Base-by-base conservation (phyloP, 805 yeast genomes). In the Pichia cabralensis region DNA sequence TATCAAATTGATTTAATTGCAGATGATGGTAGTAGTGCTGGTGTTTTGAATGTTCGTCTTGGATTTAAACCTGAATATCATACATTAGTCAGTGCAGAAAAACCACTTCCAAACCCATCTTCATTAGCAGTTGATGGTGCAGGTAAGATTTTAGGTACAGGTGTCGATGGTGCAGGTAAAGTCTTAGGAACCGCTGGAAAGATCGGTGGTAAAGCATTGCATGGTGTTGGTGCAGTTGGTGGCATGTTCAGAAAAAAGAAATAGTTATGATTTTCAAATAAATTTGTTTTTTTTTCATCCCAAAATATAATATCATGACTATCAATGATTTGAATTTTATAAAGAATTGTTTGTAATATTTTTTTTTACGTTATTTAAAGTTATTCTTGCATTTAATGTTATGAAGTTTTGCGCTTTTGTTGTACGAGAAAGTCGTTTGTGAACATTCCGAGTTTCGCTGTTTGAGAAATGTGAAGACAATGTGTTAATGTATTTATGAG, bases 1-100 rank as follows among this genome's bases (percentile, higher is more conserved):
- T 58, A 77, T 28, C 73, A 73, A 3, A 20, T 45, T 21, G 61
- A 80, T 60, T 56, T 47, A 64, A 68, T 31, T 26, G 69, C 67
- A 33, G 69, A 68, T 29, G 62, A 66, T 34, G 70, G 65, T 5
- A 58, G 62, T 13, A 70, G 69, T 22, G 80, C 78, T 11, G 97
- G 97, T 48, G 60, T 65, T 5, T 62, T 80, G 5, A 71, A 69
- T 39, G 55, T 85, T 33, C 65, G 66, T 33, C 62, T 80, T 36
- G 53, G 67, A 3, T 86, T 85, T 62, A 65, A 69, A 43, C 94
- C 96, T 3, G 74, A 71, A 28, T 83, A 80, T 49, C 67, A 85
- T 12, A 53, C 59, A 3, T 11, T 49, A 12, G 37, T 55, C 16
- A 49, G 53, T 39, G 59, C 75, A 26, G 65, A 62, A 33, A 67